A percentile compares a stretch with the other conserved stretches of the same genome.
Evolutionary conservation across 2,329 filamentous ascomycete genomes (phyloP).

Genomic region (Trichoderma atroviride): DNA sequence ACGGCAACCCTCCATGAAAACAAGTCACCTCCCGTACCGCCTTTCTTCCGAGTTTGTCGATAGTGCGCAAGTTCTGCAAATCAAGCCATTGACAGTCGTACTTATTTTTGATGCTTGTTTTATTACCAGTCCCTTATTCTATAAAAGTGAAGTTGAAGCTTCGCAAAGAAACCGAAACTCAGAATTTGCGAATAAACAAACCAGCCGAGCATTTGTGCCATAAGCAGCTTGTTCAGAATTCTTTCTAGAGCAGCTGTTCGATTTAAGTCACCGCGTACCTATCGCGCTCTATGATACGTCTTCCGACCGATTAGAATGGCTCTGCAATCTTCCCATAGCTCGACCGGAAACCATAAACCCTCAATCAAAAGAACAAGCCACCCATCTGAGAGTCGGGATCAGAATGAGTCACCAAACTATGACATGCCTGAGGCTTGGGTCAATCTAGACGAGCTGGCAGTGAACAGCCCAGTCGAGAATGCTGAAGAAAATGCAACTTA

Average conservation of each 20-base stretch:
- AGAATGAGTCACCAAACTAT: slow-evolving; percentile 21
- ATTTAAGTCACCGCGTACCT: neutral
- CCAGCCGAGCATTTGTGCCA: too few relatives aligned
- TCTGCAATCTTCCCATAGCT: neutral
- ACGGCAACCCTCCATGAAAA: neutral
- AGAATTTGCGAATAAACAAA: too few relatives aligned
- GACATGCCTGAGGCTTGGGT: slow-evolving; percentile 39
- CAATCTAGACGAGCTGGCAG: slow-evolving; percentile 49
- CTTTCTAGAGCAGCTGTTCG: neutral
- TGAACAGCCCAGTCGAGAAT: slow-evolving; percentile 35
- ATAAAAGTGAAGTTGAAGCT: too few relatives aligned
- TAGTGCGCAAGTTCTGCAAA: too few relatives aligned
- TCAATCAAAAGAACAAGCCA: neutral
- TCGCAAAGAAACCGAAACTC: too few relatives aligned
- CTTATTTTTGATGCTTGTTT: neutral
- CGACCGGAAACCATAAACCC: neutral
- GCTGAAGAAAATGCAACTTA: slow-evolving; percentile 25
- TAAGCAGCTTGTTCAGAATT: neutral
- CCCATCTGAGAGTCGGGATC: neutral
- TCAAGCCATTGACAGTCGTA: too few relatives aligned
- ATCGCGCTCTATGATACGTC: neutral
- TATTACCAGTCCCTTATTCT: neutral
- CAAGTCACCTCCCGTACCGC: neutral
- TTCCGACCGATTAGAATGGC: neutral
- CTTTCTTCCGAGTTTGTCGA: neutral